Conservation (phyloP, 163 green algal species). For the Volvox carteri region DNA sequence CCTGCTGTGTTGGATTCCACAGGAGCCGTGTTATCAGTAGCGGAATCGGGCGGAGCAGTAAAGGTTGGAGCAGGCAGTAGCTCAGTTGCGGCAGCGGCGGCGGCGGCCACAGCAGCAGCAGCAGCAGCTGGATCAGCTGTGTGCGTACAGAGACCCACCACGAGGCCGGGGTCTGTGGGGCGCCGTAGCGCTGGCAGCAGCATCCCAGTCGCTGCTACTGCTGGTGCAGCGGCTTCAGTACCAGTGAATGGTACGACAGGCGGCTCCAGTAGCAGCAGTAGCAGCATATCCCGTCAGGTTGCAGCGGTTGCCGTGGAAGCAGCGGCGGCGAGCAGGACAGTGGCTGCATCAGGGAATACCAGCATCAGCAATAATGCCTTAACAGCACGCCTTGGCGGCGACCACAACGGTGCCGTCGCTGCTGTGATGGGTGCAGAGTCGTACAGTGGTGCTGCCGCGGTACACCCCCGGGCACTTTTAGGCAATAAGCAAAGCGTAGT, state of each 20-base stretch:
- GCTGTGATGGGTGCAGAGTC: neutral
- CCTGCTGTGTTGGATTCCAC: no score
- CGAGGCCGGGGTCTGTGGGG: neutral
- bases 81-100: neutral
- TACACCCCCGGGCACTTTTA: conserved; percentile 26
- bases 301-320: neutral
- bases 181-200: neutral
- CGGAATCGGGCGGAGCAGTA: neutral
- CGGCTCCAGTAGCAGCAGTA: no score
- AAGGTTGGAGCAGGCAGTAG: neutral
- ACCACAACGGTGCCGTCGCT: neutral
- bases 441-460: neutral
- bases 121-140: no score
- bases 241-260: neutral
- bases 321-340: neutral
- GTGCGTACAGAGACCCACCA: neutral
- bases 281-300: neutral
- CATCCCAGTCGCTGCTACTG: neutral
- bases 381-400: neutral
- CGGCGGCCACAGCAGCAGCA: neutral
- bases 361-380: neutral
- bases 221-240: neutral
- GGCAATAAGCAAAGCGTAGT: conserved; percentile 37
- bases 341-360: neutral
- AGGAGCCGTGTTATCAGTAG: no score